Conservation (phyloP, 192 early-diverging fungal genomes). For the Podila horticola region DNA sequence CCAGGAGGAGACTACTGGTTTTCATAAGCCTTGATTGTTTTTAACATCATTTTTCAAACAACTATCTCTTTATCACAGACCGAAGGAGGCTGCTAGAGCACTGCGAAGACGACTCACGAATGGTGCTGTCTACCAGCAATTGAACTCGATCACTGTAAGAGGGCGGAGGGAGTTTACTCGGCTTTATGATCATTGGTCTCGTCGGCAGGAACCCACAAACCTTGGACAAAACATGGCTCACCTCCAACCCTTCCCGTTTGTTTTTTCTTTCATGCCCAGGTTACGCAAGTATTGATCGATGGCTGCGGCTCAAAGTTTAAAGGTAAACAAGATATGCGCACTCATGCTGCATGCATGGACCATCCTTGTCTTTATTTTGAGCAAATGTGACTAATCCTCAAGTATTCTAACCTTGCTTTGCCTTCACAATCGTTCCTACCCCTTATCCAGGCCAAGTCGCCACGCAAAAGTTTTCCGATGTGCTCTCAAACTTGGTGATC, state of each 20-base stretch:
- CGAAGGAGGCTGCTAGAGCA: conserved; percentile 31
- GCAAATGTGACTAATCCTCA: not conserved
- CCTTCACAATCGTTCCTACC: not conserved
- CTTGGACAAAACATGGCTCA: not conserved
- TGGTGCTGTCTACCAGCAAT: conserved; percentile 20
- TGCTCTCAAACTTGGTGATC: not conserved
- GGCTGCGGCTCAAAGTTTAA: conserved; percentile 8
- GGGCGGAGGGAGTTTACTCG: no score
- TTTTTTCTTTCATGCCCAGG: not conserved
- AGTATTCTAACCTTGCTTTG: not conserved
- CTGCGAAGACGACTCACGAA: conserved; percentile 15
- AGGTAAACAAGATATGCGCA: not conserved
- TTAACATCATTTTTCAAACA: not conserved
- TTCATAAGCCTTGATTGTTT: not conserved
- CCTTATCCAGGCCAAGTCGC: conserved; percentile 4
- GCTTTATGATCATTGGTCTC: not conserved
- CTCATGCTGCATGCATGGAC: not conserved
- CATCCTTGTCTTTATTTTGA: not conserved
- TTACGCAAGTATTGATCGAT: conserved; percentile 11
- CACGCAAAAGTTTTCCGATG: conserved; percentile 2
- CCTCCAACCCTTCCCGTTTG: not conserved
- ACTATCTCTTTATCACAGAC: not conserved
- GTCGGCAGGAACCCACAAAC: not conserved
- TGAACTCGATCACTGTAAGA: conserved; percentile 35
- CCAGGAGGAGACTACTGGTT: not conserved